A percentile compares a stretch with the other conserved stretches of the same genome.
Conservation (phyloP, 164 flowering plant species). For the Aristolochia fimbriata region DNA sequence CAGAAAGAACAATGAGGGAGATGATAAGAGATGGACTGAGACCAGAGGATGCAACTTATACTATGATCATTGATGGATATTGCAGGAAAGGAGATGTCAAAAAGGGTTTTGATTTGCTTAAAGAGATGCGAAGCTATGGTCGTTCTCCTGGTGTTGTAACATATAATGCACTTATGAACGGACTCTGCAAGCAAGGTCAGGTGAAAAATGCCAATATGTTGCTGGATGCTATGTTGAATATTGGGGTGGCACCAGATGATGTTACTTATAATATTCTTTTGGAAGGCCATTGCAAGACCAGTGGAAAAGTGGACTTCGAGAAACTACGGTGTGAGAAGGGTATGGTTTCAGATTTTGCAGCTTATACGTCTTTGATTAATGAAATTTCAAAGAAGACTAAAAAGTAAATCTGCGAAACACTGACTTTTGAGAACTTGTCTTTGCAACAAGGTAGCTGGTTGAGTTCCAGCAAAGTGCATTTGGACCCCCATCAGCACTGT, state of each 20-base stretch:
- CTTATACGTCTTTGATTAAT: constrained; percentile 39
- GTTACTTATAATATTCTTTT: constrained; percentile 66
- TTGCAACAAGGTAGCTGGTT: too few species aligned
- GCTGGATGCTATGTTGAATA: constrained; percentile 58
- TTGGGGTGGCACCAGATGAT: constrained; percentile 70
- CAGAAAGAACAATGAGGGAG: constrained; percentile 51
- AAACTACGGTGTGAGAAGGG: constrained; percentile 51
- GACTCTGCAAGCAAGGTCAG: constrained; percentile 65
- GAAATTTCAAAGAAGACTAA: constrained; percentile 26
- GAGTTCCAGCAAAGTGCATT: too few species aligned
- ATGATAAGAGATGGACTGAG: constrained; percentile 42
- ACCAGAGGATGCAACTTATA: constrained; percentile 60
- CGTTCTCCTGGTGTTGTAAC: constrained; percentile 43
- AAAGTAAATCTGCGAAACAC: background rate
- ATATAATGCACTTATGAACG: constrained; percentile 69
- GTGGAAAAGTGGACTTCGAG: constrained; percentile 21
- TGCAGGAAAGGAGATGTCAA: constrained; percentile 60
- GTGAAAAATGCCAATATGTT: constrained; percentile 65
- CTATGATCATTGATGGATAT: constrained; percentile 65
- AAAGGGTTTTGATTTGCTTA: constrained; percentile 53
- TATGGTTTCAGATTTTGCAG: constrained; percentile 52
- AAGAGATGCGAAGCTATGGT: constrained; percentile 55
- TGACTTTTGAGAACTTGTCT: too few species aligned
- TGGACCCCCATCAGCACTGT: too few species aligned
- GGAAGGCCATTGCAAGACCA: constrained; percentile 63